These are phyloP conservation scores for Scheffersomyces amazonensis DNA, from an alignment of 805 yeast species.

Conservation along the genomic window DNA sequence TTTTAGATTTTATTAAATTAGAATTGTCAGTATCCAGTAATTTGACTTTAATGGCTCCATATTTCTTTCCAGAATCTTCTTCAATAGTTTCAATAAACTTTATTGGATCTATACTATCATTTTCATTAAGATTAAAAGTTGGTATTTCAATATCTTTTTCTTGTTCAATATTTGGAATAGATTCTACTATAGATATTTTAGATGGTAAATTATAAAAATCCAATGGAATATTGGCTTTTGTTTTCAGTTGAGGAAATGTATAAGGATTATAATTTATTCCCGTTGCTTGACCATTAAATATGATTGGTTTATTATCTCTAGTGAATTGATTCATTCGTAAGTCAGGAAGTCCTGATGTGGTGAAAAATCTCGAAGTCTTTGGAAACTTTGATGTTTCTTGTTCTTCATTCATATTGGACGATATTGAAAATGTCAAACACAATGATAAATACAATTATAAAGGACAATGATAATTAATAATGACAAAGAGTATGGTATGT, in stretches of 20 bases:
- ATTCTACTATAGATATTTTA: conserved; percentile 11
- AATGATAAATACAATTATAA: neutral
- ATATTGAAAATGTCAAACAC: neutral
- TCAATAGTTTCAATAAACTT: conserved; percentile 54
- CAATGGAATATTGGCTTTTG: conserved; percentile 42
- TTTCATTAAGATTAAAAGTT: conserved; percentile 49
- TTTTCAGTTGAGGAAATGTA: conserved; percentile 42
- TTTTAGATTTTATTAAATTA: conserved; percentile 14
- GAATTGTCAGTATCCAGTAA: conserved; percentile 47
- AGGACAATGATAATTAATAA: neutral
- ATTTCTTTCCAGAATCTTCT: conserved; percentile 46
- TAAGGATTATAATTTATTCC: conserved; percentile 43
- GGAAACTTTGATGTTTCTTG: conserved; percentile 16
- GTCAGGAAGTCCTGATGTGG: conserved; percentile 20
- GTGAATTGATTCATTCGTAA: conserved; percentile 14
- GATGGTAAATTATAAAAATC: conserved; percentile 38
- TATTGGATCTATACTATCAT: conserved; percentile 58
- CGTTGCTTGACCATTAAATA: conserved; percentile 20
- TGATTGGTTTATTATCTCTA: conserved; percentile 12
- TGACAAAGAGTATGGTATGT: too few relatives aligned
- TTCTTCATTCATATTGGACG: neutral
- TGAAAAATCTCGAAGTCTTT: conserved; percentile 22
- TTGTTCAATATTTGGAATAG: conserved; percentile 2
- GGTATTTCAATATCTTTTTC: conserved; percentile 42
- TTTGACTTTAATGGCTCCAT: conserved; percentile 74